Evolutionary conservation across 345 rosid species (phyloP).

Genomic region (Trapa bicornis): DNA sequence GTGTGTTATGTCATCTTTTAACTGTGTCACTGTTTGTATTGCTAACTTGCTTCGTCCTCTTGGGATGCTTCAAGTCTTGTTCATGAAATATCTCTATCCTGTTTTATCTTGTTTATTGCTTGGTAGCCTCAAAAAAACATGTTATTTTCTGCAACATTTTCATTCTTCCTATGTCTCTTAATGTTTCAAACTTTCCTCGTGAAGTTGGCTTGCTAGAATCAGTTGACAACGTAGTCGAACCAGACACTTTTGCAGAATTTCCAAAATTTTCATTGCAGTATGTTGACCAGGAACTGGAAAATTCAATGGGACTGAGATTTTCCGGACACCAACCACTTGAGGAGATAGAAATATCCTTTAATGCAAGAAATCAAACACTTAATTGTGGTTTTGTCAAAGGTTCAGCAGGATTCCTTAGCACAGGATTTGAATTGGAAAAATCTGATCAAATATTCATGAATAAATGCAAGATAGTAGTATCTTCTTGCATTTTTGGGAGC

Average conservation of each 20-base stretch:
- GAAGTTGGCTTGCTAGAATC: slow-evolving; percentile 39
- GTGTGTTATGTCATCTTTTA: slow-evolving; percentile 16
- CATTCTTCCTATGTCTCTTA: slow-evolving; percentile 4
- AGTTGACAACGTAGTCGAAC: slow-evolving; percentile 41
- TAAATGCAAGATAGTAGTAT: slow-evolving; percentile 55
- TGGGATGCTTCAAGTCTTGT: neutral
- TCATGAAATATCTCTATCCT: neutral
- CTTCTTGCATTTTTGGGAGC: slow-evolving; percentile 94
- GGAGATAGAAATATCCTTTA: slow-evolving; percentile 66
- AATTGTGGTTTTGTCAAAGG: slow-evolving; percentile 86
- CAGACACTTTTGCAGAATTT: slow-evolving; percentile 33
- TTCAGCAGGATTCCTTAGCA: slow-evolving; percentile 26
- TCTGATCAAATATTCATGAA: slow-evolving; percentile 60
- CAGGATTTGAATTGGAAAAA: slow-evolving; percentile 57
- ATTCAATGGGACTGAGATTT: slow-evolving; percentile 38
- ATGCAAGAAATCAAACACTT: slow-evolving; percentile 50
- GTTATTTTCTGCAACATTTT: neutral
- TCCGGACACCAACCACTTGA: slow-evolving; percentile 73
- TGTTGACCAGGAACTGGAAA: slow-evolving; percentile 31
- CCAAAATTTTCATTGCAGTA: slow-evolving; percentile 44
- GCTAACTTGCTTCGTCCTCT: neutral
- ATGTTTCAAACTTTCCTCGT: slow-evolving; percentile 59
- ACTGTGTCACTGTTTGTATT: neutral
- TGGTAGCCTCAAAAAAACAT: neutral
- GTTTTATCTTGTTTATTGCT: neutral